These are phyloP conservation scores for Ogataea pignaliae DNA, from an alignment of 805 yeast genomes.

Conservation along the genomic window DNA sequence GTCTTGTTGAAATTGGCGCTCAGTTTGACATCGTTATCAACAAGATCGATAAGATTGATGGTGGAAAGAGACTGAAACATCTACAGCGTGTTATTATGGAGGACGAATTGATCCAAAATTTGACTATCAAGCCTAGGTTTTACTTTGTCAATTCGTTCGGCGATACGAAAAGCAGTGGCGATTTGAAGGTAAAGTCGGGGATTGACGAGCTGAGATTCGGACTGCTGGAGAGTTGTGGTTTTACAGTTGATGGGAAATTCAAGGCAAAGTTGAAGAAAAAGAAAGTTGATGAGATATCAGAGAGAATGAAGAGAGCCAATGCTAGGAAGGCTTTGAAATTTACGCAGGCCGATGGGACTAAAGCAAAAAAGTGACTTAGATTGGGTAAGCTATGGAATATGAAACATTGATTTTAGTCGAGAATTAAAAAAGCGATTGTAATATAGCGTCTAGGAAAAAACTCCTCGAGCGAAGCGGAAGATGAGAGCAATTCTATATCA, in stretches of 20 bases:
- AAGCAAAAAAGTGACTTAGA: conserved; percentile 1
- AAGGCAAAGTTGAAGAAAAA: conserved; percentile 11
- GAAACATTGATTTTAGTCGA: neutral
- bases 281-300: conserved; percentile 6
- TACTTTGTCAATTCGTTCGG: conserved; percentile 49
- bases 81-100: conserved; percentile 37
- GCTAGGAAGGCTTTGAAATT: conserved; percentile 8
- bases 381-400: neutral
- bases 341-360: conserved; percentile 2
- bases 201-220: conserved; percentile 46
- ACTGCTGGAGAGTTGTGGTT: conserved; percentile 52
- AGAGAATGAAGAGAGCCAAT: conserved; percentile 12
- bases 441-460: neutral
- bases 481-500: neutral
- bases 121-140: conserved; percentile 37
- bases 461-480: too few relatives aligned
- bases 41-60: conserved; percentile 58
- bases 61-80: conserved; percentile 25
- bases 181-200: conserved; percentile 39
- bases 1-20: conserved; percentile 49
- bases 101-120: conserved; percentile 33
- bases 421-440: neutral
- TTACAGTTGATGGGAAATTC: conserved; percentile 10
- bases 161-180: conserved; percentile 19
- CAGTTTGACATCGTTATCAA: conserved; percentile 75